phyloP scores from a whole-genome alignment of 768 basidiomycete genomes.

The Kockovaella imperatae region DNA sequence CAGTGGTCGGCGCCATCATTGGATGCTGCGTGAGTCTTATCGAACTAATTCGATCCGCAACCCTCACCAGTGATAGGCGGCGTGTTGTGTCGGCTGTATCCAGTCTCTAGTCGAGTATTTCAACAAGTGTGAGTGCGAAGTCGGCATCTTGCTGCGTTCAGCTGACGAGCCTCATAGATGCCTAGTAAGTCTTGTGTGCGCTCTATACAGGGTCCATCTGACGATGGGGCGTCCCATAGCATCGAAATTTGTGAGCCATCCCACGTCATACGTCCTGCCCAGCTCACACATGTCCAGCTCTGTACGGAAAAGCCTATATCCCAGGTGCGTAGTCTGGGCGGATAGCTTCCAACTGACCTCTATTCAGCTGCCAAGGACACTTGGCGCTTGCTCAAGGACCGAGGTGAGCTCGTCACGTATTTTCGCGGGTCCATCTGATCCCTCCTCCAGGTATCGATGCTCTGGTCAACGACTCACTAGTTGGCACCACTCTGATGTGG shows the following conservation, averaged over 20 bases:
- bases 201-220: neutral
- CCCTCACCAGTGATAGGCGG: slow-evolving; percentile 48
- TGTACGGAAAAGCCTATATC: slow-evolving; percentile 72
- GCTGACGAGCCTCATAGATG: slow-evolving; percentile 23
- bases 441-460: slow-evolving; percentile 55
- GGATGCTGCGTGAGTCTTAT: slow-evolving; percentile 53
- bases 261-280: neutral
- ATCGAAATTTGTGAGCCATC: slow-evolving; percentile 58
- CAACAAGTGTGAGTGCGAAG: slow-evolving; percentile 62
- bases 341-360: neutral
- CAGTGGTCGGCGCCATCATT: slow-evolving; percentile 64
- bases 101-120: slow-evolving; percentile 66
- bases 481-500: slow-evolving; percentile 57
- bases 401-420: slow-evolving; percentile 47
- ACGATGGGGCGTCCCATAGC: slow-evolving; percentile 9
- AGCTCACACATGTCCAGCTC: slow-evolving; percentile 45
- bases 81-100: slow-evolving; percentile 67
- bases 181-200: slow-evolving; percentile 29
- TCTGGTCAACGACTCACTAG: slow-evolving; percentile 72
- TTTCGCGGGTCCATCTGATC: slow-evolving; percentile 1
- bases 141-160: neutral
- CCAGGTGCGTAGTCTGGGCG: neutral
- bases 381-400: slow-evolving; percentile 66
- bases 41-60: neutral
- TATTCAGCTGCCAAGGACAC: slow-evolving; percentile 73